Evolutionary conservation across 768 basidiomycete genomes (phyloP).

Genomic region (Rhodocollybia butyracea): DNA sequence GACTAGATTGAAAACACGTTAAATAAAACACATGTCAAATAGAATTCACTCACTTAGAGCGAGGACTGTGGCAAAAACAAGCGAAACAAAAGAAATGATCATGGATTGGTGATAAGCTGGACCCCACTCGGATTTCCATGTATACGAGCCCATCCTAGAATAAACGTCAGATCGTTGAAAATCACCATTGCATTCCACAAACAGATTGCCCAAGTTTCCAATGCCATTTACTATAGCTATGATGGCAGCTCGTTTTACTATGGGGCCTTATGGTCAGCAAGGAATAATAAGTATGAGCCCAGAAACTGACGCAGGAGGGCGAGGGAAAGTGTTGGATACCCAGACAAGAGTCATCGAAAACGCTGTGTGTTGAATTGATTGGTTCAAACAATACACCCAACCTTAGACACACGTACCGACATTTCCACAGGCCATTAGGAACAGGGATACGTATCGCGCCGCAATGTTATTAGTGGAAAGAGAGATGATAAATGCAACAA

Average conservation of each 20-base stretch:
- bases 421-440: constrained; percentile 45
- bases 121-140: constrained; percentile 61
- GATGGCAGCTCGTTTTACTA: constrained; percentile 49
- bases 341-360: constrained; percentile 51
- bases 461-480: constrained; percentile 35
- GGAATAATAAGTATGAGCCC: neutral
- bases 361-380: too few species aligned
- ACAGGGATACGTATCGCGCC: constrained; percentile 42
- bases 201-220: constrained; percentile 59
- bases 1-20: too few species aligned
- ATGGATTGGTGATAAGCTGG: constrained; percentile 63
- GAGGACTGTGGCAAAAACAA: too few species aligned
- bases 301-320: constrained; percentile 49
- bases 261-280: neutral
- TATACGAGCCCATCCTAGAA: constrained; percentile 56
- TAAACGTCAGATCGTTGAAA: neutral
- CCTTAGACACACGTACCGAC: too few species aligned
- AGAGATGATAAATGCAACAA: constrained; percentile 43
- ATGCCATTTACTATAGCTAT: constrained; percentile 61
- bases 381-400: too few species aligned
- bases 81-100: constrained; percentile 43
- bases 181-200: constrained; percentile 15
- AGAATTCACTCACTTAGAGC: too few species aligned
- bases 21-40: too few species aligned
- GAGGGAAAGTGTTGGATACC: constrained; percentile 58